A percentile compares a stretch with the other conserved stretches of the same genome.
Evolutionary conservation across 2,329 filamentous ascomycete genomes (phyloP).

Genomic region (Diaporthe ilicicola): DNA sequence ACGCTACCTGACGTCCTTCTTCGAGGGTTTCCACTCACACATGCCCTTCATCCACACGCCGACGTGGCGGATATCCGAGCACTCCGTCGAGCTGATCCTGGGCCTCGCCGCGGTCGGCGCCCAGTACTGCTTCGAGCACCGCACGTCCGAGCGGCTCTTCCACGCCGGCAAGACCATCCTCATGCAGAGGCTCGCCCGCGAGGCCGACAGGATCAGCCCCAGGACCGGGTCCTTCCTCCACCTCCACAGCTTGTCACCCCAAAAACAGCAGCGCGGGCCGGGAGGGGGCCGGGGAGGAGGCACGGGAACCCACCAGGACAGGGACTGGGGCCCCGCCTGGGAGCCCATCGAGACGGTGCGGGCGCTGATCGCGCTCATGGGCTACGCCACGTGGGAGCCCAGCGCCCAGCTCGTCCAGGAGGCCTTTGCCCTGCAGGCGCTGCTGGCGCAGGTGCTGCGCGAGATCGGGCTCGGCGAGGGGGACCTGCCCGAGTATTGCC

Average conservation of each 20-base stretch:
- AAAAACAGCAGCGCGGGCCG: neutral
- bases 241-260: slow-evolving; percentile 29
- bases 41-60: slow-evolving; percentile 49
- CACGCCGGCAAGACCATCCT: slow-evolving; percentile 44
- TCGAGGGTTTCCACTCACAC: slow-evolving; percentile 49
- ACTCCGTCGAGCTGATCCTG: slow-evolving; percentile 44
- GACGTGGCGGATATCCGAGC: slow-evolving; percentile 44
- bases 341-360: slow-evolving; percentile 45
- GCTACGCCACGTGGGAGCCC: slow-evolving; percentile 49
- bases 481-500: neutral
- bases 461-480: slow-evolving; percentile 45
- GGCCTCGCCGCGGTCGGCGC: slow-evolving; percentile 46
- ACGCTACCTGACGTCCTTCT: slow-evolving; percentile 46
- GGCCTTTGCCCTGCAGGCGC: slow-evolving; percentile 44
- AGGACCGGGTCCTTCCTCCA: slow-evolving; percentile 40
- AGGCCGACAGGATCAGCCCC: slow-evolving; percentile 38
- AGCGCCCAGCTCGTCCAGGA: slow-evolving; percentile 45
- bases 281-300: no score
- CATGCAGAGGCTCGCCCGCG: slow-evolving; percentile 41
- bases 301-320: neutral
- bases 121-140: slow-evolving; percentile 50
- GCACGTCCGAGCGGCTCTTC: slow-evolving; percentile 46
- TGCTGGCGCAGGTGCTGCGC: slow-evolving; percentile 45
- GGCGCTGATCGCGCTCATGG: slow-evolving; percentile 48
- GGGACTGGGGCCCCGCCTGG: slow-evolving; percentile 37